Evolutionary conservation across 345 rosid species (phyloP).

Genomic region (Euphorbia pulcherrima): DNA sequence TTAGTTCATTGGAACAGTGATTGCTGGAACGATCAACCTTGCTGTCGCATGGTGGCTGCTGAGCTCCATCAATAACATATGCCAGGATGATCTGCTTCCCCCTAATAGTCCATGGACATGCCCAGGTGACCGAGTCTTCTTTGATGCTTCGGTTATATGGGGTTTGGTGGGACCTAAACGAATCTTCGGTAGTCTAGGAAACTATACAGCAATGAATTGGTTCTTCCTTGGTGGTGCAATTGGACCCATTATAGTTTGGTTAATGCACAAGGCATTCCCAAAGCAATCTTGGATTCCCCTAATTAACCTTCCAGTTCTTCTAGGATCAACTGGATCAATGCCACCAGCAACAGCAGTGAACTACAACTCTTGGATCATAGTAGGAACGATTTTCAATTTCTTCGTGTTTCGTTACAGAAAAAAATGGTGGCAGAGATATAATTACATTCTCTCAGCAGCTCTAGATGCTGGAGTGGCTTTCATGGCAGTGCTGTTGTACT

Average conservation of each 20-base stretch:
- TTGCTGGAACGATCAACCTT: constrained; percentile 77
- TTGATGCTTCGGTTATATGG: constrained; percentile 91
- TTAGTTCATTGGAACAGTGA: constrained; percentile 76
- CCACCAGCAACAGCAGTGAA: constrained; percentile 77
- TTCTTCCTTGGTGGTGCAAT: constrained; percentile 76
- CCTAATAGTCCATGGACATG: constrained; percentile 84
- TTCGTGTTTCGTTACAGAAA: constrained; percentile 65
- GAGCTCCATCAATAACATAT: constrained; percentile 62
- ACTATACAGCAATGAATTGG: constrained; percentile 75
- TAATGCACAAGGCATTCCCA: constrained; percentile 70
- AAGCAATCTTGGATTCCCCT: constrained; percentile 75
- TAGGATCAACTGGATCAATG: constrained; percentile 76
- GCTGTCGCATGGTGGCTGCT: constrained; percentile 85
- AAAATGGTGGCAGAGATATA: constrained; percentile 89
- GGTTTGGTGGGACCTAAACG: constrained; percentile 79
- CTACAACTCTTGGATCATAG: constrained; percentile 68
- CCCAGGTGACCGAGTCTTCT: constrained; percentile 77
- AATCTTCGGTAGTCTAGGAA: constrained; percentile 68
- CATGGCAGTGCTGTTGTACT: constrained; percentile 75
- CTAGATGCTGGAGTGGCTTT: constrained; percentile 83
- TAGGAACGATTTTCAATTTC: constrained; percentile 79
- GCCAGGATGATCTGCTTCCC: constrained; percentile 72
- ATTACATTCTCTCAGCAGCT: constrained; percentile 78
- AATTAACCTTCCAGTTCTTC: constrained; percentile 80
- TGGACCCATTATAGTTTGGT: constrained; percentile 73